Conservation (phyloP, 495 filamentous ascomycete species). For the Aspergillus steynii region DNA sequence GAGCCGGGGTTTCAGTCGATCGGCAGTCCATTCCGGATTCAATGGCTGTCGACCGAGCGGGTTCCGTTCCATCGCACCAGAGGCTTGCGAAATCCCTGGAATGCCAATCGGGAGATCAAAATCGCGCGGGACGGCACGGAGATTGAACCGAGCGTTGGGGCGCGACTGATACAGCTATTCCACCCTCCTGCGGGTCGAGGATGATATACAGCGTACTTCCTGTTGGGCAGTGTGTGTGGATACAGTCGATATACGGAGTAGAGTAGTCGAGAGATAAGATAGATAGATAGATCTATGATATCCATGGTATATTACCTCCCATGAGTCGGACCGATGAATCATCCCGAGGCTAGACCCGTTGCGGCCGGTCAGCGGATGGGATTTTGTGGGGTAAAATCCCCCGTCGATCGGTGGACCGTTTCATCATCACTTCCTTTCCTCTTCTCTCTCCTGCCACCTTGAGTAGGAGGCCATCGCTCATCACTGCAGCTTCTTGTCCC, state of each 20-base stretch:
- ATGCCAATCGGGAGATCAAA: constrained; percentile 93
- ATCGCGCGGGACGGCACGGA: constrained; percentile 96
- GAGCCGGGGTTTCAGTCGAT: constrained; percentile 61
- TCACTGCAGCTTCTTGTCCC: too few species aligned
- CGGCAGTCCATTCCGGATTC: constrained; percentile 89
- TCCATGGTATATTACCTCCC: too few species aligned
- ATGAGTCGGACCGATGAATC: constrained; percentile 9
- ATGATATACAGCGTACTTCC: background rate
- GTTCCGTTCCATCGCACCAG: constrained; percentile 91
- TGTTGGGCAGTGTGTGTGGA: background rate
- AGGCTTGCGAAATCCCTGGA: constrained; percentile 93
- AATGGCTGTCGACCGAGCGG: constrained; percentile 85
- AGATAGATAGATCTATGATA: too few species aligned
- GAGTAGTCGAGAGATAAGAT: too few species aligned
- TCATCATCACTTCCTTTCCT: constrained; percentile 4
- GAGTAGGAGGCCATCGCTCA: background rate
- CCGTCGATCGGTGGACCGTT: constrained; percentile 4
- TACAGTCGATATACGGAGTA: too few species aligned
- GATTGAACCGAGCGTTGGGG: constrained; percentile 80
- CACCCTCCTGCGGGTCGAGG: constrained; percentile 35
- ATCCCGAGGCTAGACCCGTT: constrained; percentile 21
- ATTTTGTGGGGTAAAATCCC: constrained; percentile 24
- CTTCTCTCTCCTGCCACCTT: background rate
- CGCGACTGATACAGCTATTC: constrained; percentile 76
- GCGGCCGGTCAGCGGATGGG: constrained; percentile 15